Percentiles rank a stretch among this genome's conserved stretches.
These are phyloP conservation scores for Trichosanthes truncata DNA, from an alignment of 306 rosid genomes.

Conservation along the genomic window DNA sequence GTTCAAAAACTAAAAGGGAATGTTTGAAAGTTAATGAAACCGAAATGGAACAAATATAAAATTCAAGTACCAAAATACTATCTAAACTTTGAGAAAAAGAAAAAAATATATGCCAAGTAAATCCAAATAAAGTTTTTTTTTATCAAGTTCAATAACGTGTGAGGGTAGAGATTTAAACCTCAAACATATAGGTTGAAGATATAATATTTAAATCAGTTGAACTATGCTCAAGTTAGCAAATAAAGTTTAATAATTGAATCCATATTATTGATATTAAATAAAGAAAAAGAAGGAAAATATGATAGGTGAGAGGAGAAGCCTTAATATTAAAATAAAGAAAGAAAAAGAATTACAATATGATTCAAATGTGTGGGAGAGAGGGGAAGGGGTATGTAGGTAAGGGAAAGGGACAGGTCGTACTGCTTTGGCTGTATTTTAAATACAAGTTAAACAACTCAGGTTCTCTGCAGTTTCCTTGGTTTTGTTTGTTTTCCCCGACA, in stretches of 20 bases:
- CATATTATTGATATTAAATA: neutral
- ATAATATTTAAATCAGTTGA: too few relatives aligned
- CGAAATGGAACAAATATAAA: too few relatives aligned
- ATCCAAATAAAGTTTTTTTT: too few relatives aligned
- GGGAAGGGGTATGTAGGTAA: neutral
- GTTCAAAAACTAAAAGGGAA: neutral
- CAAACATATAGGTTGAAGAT: too few relatives aligned
- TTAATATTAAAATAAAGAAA: too few relatives aligned
- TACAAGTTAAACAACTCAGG: constrained; percentile 24
- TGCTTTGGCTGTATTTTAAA: neutral
- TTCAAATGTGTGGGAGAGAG: neutral
- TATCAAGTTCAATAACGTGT: too few relatives aligned
- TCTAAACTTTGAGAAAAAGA: too few relatives aligned
- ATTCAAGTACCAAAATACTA: too few relatives aligned
- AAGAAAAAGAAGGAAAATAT: constrained; percentile 1
- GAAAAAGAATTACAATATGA: neutral
- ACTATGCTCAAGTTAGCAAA: neutral
- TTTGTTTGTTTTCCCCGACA: constrained; percentile 32
- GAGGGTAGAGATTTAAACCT: too few relatives aligned
- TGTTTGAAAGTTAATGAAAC: neutral
- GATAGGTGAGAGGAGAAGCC: neutral
- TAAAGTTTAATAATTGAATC: neutral
- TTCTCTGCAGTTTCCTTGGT: constrained; percentile 50
- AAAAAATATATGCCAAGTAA: too few relatives aligned
- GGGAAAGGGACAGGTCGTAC: neutral